Conservation (phyloP, 495 filamentous ascomycete species). For the Talaromyces liani region DNA sequence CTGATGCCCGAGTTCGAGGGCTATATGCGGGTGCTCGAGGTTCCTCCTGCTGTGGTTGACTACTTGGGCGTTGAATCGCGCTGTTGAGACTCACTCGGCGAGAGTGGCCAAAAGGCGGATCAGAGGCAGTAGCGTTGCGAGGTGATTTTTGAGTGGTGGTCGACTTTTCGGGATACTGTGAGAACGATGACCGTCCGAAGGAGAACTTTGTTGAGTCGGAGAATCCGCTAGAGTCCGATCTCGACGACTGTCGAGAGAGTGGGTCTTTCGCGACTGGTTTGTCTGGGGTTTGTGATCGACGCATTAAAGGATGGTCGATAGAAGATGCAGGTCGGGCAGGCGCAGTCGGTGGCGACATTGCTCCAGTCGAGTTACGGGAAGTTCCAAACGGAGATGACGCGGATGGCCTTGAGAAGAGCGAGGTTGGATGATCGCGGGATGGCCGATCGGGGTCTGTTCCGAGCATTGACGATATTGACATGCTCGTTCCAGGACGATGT, state of each 20-base stretch:
- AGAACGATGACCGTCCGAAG: conserved; percentile 22
- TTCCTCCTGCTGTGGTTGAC: conserved; percentile 37
- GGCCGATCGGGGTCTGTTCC: conserved; percentile 56
- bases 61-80: conserved; percentile 33
- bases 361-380: conserved; percentile 25
- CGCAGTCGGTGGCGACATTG: conserved; percentile 40
- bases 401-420: conserved; percentile 47
- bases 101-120: conserved; percentile 25
- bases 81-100: conserved; percentile 36
- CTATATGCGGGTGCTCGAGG: conserved; percentile 30
- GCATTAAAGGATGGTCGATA: conserved; percentile 53
- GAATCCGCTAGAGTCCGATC: conserved; percentile 37
- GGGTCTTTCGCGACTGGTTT: conserved; percentile 34
- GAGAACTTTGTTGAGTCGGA: conserved; percentile 28
- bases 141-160: conserved; percentile 30
- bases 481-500: conserved; percentile 63
- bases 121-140: conserved; percentile 25
- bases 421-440: conserved; percentile 43
- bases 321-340: conserved; percentile 33
- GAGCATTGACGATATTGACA: conserved; percentile 96
- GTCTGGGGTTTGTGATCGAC: conserved; percentile 70
- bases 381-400: conserved; percentile 26
- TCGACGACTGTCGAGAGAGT: conserved; percentile 26
- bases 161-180: conserved; percentile 33
- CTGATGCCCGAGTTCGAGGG: conserved; percentile 25